These are phyloP conservation scores for Umbelopsis vinacea DNA, from an alignment of 192 early-diverging fungal genomes.

Conservation along the genomic window DNA sequence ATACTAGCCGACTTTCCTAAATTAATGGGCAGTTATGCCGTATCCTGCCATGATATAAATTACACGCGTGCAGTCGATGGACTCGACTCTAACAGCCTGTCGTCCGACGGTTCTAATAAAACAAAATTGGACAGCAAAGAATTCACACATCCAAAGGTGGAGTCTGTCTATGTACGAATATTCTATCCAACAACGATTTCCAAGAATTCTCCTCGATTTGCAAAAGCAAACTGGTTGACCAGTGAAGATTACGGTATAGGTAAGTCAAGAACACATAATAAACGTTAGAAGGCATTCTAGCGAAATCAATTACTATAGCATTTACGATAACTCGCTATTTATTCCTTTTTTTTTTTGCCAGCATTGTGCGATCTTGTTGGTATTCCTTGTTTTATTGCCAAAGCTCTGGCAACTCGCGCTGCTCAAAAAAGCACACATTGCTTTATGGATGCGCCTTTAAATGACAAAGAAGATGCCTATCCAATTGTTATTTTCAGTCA, in stretches of 20 bases:
- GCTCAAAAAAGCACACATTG: not conserved
- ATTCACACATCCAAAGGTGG: not conserved
- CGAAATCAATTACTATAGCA: too few species aligned
- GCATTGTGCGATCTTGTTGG: not conserved
- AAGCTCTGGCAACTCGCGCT: not conserved
- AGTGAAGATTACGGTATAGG: not conserved
- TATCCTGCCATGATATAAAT: not conserved
- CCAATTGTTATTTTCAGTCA: not conserved
- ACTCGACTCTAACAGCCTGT: not conserved
- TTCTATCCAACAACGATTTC: not conserved
- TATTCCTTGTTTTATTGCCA: not conserved
- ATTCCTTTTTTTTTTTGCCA: too few species aligned
- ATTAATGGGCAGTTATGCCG: not conserved
- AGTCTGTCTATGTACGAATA: not conserved
- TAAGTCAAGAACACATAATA: not conserved
- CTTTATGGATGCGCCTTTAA: not conserved
- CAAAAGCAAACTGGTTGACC: not conserved
- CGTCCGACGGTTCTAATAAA: not conserved
- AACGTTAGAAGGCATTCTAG: too few species aligned
- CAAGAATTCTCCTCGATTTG: not conserved
- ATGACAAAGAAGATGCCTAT: not conserved
- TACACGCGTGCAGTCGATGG: not conserved
- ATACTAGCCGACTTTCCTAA: not conserved
- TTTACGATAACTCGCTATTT: too few species aligned
- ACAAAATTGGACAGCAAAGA: not conserved